These are phyloP conservation scores for Mucor piriformis DNA, from an alignment of 371 early-diverging fungal species.

Conservation along the genomic window DNA sequence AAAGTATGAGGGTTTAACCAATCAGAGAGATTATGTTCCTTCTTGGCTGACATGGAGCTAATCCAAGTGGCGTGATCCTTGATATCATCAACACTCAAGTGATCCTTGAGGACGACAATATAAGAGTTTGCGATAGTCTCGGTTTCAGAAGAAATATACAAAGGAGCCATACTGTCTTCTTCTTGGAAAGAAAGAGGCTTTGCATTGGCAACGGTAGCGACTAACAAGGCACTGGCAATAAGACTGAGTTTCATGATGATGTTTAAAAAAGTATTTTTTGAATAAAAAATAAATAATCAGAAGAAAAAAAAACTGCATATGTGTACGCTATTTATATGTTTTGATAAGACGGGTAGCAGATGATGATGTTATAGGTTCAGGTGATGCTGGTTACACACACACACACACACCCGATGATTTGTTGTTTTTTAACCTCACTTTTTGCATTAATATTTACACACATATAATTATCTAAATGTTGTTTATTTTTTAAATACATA, in stretches of 20 bases:
- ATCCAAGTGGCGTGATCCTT: conserved; percentile 41
- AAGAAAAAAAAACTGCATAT: not conserved
- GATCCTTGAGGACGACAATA: conserved; percentile 83
- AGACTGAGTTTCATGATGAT: conserved; percentile 27
- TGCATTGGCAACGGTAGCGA: conserved; percentile 20
- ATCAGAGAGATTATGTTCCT: not conserved
- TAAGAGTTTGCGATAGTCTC: conserved; percentile 77
- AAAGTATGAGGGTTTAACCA: conserved; percentile 31
- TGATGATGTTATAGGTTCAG: not conserved
- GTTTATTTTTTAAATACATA: not conserved
- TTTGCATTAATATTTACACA: not conserved
- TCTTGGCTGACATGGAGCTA: conserved; percentile 15
- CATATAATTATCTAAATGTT: not conserved
- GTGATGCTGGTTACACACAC: not conserved
- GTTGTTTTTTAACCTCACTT: not conserved
- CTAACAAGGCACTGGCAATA: conserved; percentile 28
- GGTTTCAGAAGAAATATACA: conserved; percentile 63
- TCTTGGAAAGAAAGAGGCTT: conserved; percentile 20
- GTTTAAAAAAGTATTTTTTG: not conserved
- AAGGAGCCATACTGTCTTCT: conserved; percentile 55
- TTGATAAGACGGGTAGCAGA: not conserved
- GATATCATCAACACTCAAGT: conserved; percentile 34
- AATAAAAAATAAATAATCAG: not conserved
- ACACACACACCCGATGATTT: conserved; percentile 2
- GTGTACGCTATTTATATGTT: not conserved